Evolutionary conservation across 257 asterid species (phyloP), one percentile per base, ranked within the genome.

Genomic region (Jasminum sambac): DNA sequence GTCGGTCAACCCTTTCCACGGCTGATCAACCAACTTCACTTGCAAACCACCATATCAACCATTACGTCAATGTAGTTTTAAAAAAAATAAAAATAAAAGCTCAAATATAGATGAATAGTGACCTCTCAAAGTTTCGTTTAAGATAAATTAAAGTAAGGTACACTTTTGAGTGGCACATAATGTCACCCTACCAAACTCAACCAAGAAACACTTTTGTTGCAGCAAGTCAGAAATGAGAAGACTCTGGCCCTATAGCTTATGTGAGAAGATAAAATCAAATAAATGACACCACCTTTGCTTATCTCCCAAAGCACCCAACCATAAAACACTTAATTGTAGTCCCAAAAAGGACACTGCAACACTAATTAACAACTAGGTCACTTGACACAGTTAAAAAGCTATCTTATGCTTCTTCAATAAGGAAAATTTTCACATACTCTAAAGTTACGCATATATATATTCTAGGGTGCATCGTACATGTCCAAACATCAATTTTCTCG

Each of bases 251-350:
- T 76, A 84, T 76, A 84, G 71, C 97, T 90, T 90, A 71, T 80
- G 83, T 44, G 78, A 82, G 90, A 90, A 90, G 97, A 75, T 79
- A 85, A 85, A 78, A 78, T 83, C 85, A 77, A 71, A 84, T 81
- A 74, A 65, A 66, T 71, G 30, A 41, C 83, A 23, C 79, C 84
- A 84, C 95, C 96, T 90, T 90, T 90, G 95, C 97, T 88, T 88
- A 86, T 82, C 86, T 74, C 84, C 70, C 90, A 88, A 87, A 90
- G 77, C 96, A 82, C 78, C 88, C 88, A 81, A 85, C 90, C 95
- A 60, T 8, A 55, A 73, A 82, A 64, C 90, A 82, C 90, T 81
- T 80, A 83, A 83, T 82, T 84, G 43, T 39, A 39, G 43, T 39
- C 42, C 70, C 36, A 30, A 64, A 81, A 78, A 79, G 79, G 59